Base-by-base conservation (phyloP, 2,329 filamentous ascomycete genomes). In the Sphaceloma murrayae region DNA sequence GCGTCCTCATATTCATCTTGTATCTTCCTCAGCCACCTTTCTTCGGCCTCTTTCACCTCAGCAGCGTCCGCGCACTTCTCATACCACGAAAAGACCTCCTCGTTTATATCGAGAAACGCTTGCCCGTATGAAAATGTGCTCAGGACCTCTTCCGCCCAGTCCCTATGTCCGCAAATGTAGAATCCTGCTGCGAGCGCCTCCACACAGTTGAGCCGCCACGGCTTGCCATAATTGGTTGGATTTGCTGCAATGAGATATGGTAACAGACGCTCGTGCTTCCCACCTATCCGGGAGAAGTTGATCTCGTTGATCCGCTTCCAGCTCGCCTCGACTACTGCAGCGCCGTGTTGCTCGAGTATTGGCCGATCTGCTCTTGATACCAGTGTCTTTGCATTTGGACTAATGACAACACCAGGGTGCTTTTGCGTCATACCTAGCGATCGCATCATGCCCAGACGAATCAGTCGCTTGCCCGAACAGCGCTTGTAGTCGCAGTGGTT, bases 171-270 rank as follows among this genome's bases (percentile, higher is more conserved):
- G 55, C 89, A 96, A 51, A 98, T 98, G 56, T 76, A 85, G 58
- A 94, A 98, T 16, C 85, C 85, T 3, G 91, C 89, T 0, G 87
- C 91, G 34, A 98, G 70, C 3, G 91, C 91, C 68, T 98, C 91
- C 21, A 87, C 91, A 56, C 91, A 98, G 63, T 98, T 98, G 50
- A 98, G 63, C 45, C 88, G 74, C 85, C 88, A 95, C 4, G 91
- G 91, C 58, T 85, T 85, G 49, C 91, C 91, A 65, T 98, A 98
- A 67, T 98, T 98, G 58, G 95, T 91, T 1, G 84, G 82, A 62
- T 98, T 98, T 36, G 91, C 91, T 4, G 91, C 91, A 39, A 98
- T 88, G 5, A 98, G 78, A 62, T 98, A 98, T 0, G 91, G 91
- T 46, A 98, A 68, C 51, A 95, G 64, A 44, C 91, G 73, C 68